Evolutionary conservation across 106 monocot genomes (phyloP).

Genomic region (Gastrodia elata): DNA sequence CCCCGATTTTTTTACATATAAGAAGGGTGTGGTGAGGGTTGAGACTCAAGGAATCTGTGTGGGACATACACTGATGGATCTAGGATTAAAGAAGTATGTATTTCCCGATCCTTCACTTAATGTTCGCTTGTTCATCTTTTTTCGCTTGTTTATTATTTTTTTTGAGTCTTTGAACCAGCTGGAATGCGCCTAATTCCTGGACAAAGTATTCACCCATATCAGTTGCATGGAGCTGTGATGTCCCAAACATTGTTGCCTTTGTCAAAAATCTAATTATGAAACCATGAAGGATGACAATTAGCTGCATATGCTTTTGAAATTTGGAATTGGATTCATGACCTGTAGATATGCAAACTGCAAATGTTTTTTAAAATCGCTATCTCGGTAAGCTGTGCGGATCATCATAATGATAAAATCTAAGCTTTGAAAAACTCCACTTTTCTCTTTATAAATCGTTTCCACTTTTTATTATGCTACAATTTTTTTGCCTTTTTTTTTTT

Average conservation of each 20-base stretch:
- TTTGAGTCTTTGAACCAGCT: constrained; percentile 39
- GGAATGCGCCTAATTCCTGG: constrained; percentile 78
- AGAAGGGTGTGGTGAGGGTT: constrained; percentile 88
- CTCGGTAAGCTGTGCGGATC: neutral
- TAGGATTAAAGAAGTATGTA: constrained; percentile 73
- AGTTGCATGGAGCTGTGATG: constrained; percentile 87
- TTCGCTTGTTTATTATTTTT: neutral
- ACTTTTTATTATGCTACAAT: too few relatives aligned
- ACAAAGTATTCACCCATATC: constrained; percentile 60
- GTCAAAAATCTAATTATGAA: constrained; percentile 62
- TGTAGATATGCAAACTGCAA: neutral
- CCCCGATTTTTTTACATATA: constrained; percentile 83
- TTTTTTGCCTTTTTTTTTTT: too few relatives aligned
- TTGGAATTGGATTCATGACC: too few relatives aligned
- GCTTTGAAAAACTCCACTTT: too few relatives aligned
- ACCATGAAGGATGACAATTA: constrained; percentile 21
- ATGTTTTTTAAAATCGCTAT: neutral
- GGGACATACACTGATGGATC: constrained; percentile 91
- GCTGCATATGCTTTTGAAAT: neutral
- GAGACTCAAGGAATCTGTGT: constrained; percentile 88
- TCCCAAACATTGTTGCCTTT: constrained; percentile 49
- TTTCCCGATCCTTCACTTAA: neutral
- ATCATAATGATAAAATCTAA: too few relatives aligned
- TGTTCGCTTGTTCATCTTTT: neutral
- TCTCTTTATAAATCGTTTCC: too few relatives aligned